Conservation (phyloP, 306 rosid species). For the Quercus bicolor region DNA sequence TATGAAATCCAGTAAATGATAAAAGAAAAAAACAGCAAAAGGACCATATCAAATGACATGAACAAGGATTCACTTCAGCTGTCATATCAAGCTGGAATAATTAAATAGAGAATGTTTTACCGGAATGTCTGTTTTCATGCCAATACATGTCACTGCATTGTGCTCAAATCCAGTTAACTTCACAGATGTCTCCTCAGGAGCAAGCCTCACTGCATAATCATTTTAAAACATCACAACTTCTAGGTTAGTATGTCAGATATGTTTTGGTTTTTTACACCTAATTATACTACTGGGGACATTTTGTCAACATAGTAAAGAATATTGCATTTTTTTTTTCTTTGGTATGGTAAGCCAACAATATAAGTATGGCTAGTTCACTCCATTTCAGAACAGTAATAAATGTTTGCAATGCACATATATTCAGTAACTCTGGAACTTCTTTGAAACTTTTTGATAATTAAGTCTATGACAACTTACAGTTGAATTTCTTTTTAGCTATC, state of each 20-base stretch:
- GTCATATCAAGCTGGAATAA: background rate
- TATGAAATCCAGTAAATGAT: background rate
- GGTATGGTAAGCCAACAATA: background rate
- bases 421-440: background rate
- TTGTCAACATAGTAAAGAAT: background rate
- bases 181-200: constrained; percentile 71
- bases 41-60: background rate
- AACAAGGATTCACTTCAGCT: constrained; percentile 4
- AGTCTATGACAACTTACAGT: constrained; percentile 33
- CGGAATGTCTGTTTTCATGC: constrained; percentile 92
- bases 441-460: background rate
- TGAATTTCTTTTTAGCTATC: constrained; percentile 58
- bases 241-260: background rate
- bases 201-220: constrained; percentile 82
- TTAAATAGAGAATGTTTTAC: constrained; percentile 37
- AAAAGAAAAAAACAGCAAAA: constrained; percentile 8
- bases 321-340: background rate
- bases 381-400: background rate
- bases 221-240: constrained; percentile 1
- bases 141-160: constrained; percentile 89
- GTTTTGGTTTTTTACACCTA: background rate
- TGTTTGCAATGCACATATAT: background rate
- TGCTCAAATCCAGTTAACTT: constrained; percentile 80
- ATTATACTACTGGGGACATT: background rate
- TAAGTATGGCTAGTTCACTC: background rate